Evolutionary conservation across 2,329 filamentous ascomycete genomes (phyloP).

Genomic region (Xylariaceae sp.): DNA sequence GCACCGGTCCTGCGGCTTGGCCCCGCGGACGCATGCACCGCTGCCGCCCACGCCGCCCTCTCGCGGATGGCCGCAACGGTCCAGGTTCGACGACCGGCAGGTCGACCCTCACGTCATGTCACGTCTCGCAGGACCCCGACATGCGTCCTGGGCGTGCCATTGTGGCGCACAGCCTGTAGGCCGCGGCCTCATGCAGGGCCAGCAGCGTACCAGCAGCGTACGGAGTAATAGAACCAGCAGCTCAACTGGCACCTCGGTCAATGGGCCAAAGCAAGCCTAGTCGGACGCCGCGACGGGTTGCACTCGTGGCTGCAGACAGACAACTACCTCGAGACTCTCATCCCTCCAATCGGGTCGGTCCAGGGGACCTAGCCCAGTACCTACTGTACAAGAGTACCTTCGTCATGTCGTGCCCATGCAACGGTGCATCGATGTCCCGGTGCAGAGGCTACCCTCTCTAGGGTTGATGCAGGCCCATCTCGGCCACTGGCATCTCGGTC

Average conservation of each 20-base stretch:
- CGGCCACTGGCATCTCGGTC: too few relatives aligned
- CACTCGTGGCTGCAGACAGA: neutral
- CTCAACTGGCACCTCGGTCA: too few relatives aligned
- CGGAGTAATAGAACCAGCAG: neutral
- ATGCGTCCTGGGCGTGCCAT: neutral
- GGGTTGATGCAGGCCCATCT: too few relatives aligned
- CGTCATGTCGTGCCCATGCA: neutral
- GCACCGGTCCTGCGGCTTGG: too few relatives aligned
- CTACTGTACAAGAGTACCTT: neutral
- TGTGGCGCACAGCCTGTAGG: neutral
- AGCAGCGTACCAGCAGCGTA: neutral
- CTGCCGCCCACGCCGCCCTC: neutral
- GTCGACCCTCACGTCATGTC: constrained; percentile 1
- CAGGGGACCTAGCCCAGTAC: too few relatives aligned
- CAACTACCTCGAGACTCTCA: too few relatives aligned
- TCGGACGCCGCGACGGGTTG: neutral
- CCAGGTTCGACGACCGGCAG: neutral
- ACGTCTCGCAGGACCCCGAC: neutral
- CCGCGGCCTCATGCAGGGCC: neutral
- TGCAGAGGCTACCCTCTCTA: too few relatives aligned
- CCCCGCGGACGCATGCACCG: too few relatives aligned
- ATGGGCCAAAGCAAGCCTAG: too few relatives aligned
- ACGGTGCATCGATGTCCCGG: neutral
- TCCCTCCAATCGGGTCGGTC: too few relatives aligned
- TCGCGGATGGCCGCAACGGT: neutral